Evolutionary conservation across 176 grass and related monocot genomes (phyloP), one percentile per base, ranked within the genome.

Genomic region (Bromus sterilis): DNA sequence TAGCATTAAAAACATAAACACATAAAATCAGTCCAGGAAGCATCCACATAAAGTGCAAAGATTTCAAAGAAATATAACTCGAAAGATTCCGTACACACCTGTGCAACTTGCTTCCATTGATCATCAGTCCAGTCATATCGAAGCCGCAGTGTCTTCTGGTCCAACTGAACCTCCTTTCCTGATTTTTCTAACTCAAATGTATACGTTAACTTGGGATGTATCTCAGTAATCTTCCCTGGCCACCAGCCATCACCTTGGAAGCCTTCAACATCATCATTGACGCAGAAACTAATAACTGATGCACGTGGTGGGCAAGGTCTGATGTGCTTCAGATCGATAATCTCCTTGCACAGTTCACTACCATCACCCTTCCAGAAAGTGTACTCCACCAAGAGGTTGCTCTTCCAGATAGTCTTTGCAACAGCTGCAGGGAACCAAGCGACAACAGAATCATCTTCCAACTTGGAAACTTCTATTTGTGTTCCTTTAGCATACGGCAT

Each of bases 371-470:
- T 84, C 1, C 73, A 30, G 78, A 59, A 36, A 53, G 80, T 83
- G 70, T 89, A 93, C 11, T 89, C 62, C 71, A 97, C 89, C 53
- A 97, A 80, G 37, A 90, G 57, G n/a, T 48, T 90, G 59, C 69
- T 90, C 42, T 97, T 82, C 94, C 91, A 97, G 56, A 97, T 88
- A 48, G 33, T 75, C 69, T 92, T 86, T 20, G 26, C n/a, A 23
- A 91, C 61, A 18, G 55, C 51, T 33, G 93, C 90, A 78, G 93
- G 85, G 33, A 86, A 78, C 90, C 93, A 96, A 33, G 87, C 88
- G 59, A 87, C 39, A 21, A 70, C 39, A 72, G 68, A 74, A 64
- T 91, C 26, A 33, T 55, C 66, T 89, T 86, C 78, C 43, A 87
- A 11, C 71, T 41, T 87, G 18, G 85, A 26, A 86, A 95, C 87